Percentiles rank a stretch among this genome's conserved stretches.
These are phyloP conservation scores for Leccinum angustisporum DNA, from an alignment of 1,284 basidiomycete genomes.

Conservation along the genomic window DNA sequence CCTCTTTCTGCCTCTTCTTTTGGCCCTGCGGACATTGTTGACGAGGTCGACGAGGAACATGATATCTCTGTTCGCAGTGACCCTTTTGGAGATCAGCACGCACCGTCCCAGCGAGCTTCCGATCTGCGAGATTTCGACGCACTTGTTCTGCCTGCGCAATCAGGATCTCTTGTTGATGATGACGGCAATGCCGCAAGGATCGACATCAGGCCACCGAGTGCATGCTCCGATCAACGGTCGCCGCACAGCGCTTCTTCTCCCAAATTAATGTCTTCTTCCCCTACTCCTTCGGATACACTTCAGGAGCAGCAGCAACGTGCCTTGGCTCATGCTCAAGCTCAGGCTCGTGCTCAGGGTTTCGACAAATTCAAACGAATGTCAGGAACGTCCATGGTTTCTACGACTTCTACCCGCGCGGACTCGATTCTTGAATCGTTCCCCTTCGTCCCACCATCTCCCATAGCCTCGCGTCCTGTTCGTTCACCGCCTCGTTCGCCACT, in stretches of 20 bases:
- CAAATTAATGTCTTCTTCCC: conserved; percentile 51
- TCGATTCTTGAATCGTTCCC: conserved; percentile 82
- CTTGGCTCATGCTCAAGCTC: conserved; percentile 54
- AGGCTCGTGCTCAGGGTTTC: conserved; percentile 53
- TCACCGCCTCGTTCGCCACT: conserved; percentile 73
- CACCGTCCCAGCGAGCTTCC: conserved; percentile 46
- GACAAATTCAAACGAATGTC: conserved; percentile 53
- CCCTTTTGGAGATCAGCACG: conserved; percentile 66
- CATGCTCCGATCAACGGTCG: conserved; percentile 40
- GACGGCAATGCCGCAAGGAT: conserved; percentile 65
- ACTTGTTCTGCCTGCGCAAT: conserved; percentile 50
- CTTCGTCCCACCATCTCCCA: conserved; percentile 81
- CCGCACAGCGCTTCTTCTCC: conserved; percentile 63
- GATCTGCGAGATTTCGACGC: conserved; percentile 36
- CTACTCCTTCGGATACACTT: conserved; percentile 38
- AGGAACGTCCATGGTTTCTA: conserved; percentile 60
- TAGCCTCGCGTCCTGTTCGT: conserved; percentile 70
- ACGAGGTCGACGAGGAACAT: conserved; percentile 50
- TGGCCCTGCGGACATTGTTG: conserved; percentile 63
- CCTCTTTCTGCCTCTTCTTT: conserved; percentile 73
- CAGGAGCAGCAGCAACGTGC: conserved; percentile 64
- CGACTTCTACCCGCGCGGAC: conserved; percentile 69
- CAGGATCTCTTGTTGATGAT: conserved; percentile 62
- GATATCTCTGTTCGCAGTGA: conserved; percentile 39
- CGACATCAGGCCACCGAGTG: conserved; percentile 49